A percentile compares a stretch with the other conserved stretches of the same genome.
These are phyloP conservation scores for Ceratobasidium sp. DNA, from an alignment of 1,284 basidiomycete species.

Conservation along the genomic window DNA sequence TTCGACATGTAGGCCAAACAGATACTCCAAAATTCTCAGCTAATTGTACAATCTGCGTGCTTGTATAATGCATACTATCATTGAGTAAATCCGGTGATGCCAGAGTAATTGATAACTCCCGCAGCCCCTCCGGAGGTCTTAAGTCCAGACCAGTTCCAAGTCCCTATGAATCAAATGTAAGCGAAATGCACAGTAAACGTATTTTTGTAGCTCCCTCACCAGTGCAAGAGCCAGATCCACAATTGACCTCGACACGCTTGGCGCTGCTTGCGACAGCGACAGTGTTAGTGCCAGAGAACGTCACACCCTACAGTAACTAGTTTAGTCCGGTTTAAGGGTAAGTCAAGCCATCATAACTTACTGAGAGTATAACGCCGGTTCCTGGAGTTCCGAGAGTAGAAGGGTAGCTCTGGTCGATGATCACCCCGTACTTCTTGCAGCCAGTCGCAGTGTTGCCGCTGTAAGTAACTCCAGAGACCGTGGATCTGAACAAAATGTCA, in stretches of 20 bases:
- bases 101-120: constrained; percentile 40
- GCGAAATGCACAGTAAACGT: neutral
- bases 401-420: constrained; percentile 40
- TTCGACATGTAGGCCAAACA: too few species aligned
- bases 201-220: neutral
- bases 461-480: constrained; percentile 42
- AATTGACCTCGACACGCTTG: constrained; percentile 43
- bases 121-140: constrained; percentile 43
- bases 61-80: neutral
- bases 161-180: constrained; percentile 25
- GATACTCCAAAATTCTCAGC: too few species aligned
- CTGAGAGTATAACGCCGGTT: constrained; percentile 35
- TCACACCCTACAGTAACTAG: constrained; percentile 6
- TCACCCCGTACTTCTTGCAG: constrained; percentile 37
- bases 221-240: constrained; percentile 36
- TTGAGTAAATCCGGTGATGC: constrained; percentile 38
- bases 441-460: constrained; percentile 32
- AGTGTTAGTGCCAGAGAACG: constrained; percentile 40
- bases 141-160: constrained; percentile 47
- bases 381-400: constrained; percentile 41
- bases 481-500: neutral
- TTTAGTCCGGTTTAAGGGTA: neutral
- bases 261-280: constrained; percentile 42
- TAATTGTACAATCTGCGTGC: too few species aligned
- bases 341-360: neutral